Evolutionary conservation across 1,284 basidiomycete species (phyloP), one percentile per base, ranked within the genome.

Genomic region (Ceratobasidium sp.): DNA sequence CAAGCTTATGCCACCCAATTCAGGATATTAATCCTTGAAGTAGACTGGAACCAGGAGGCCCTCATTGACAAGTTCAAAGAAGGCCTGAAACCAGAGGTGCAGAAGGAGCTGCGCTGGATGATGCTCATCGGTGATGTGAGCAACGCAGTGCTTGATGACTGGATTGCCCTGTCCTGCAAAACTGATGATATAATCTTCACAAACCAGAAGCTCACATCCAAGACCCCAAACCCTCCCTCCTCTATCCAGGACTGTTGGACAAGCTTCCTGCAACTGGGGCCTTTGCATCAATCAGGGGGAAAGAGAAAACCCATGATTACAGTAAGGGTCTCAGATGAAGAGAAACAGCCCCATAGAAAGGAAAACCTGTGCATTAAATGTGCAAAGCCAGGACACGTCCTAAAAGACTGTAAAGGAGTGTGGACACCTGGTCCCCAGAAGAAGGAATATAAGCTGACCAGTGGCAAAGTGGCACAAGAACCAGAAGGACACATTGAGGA

Each of bases 281-380:
- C 38, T 10, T 41, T 10, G 38, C 8, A 23, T 10, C 50, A 38
- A 18, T 23, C 27, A 69, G 6, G 41, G 38, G 4, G 18, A 27
- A 55, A 35, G 6, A 38, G 20, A 48, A 48, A 41, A 41, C 6
- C 38, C n/a, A 30, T n/a, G 30, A 69, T 38, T 27, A 54, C 18
- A 33, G n/a, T 46, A 27, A 27, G 8, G 20, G 52, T 16, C 54
- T 16, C 50, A 33, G 20, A 38, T 27, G 50, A 69, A 55, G 65
- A 69, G 35, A 69, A 38, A n/a, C 57, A 73, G 2, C n/a, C 41
- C 3, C 12, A 57, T 3, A 48, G 55, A 12, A 48, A 33, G 12
- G 69, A 60, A 50, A 16, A 30, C 12, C 23, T 30, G 3, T 73
- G 66, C 50, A 52, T 69, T 14, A 69, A 69, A 35, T 69, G 66